These are phyloP conservation scores for Diaporthe amygdali DNA, from an alignment of 2,329 filamentous ascomycete genomes.

Conservation along the genomic window DNA sequence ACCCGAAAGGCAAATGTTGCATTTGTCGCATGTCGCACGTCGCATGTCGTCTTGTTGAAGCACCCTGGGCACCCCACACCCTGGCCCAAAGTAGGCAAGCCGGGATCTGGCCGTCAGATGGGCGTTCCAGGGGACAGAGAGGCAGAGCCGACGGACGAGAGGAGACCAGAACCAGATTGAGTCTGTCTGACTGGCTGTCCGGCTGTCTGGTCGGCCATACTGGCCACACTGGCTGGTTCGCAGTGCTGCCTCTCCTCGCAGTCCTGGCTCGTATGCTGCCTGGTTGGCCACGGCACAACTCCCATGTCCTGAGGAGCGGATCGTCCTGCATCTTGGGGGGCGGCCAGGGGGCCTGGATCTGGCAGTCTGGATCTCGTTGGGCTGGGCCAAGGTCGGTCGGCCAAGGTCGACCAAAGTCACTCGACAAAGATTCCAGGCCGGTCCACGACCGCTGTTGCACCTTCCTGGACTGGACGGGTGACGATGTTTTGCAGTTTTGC, in stretches of 20 bases:
- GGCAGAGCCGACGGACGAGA: not conserved
- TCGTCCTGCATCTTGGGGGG: not conserved
- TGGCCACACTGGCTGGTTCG: too few species aligned
- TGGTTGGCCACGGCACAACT: not conserved
- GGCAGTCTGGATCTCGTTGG: conserved; percentile 16
- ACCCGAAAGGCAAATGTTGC: not conserved
- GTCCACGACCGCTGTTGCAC: not conserved
- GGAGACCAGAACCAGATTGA: not conserved
- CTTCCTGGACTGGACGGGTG: not conserved
- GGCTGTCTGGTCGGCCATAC: too few species aligned
- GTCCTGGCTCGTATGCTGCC: too few species aligned
- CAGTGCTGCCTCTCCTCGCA: too few species aligned
- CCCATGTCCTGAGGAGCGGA: not conserved
- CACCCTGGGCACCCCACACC: conserved; percentile 7
- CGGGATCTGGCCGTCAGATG: not conserved
- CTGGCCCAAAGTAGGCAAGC: not conserved
- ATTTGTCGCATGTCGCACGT: not conserved
- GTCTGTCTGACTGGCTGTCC: too few species aligned
- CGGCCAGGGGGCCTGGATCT: not conserved
- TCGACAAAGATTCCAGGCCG: not conserved
- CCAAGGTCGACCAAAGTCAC: conserved; percentile 7
- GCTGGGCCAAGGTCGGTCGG: not conserved
- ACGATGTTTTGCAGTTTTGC: not conserved
- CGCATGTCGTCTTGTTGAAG: not conserved
- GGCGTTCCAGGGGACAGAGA: not conserved